These are phyloP conservation scores for Neospermospora avenae DNA, from an alignment of 2,329 filamentous ascomycete species.

Conservation along the genomic window DNA sequence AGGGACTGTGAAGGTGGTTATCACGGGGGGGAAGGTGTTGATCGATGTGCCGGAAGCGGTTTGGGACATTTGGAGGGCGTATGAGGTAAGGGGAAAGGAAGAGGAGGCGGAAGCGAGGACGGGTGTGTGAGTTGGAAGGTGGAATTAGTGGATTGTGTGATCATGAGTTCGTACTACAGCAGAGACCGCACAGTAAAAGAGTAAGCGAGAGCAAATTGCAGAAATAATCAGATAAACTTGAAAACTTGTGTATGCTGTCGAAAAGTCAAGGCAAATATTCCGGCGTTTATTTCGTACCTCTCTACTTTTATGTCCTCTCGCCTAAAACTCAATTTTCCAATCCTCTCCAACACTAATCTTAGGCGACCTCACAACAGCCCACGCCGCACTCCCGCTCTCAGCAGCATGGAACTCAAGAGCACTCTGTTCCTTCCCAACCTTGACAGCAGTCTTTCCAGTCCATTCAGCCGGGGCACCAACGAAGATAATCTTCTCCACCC, in stretches of 20 bases:
- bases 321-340: slow-evolving; percentile 48
- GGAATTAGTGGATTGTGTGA: no score
- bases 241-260: no score
- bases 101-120: not conserved
- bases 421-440: slow-evolving; percentile 52
- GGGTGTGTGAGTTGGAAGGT: no score
- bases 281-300: no score
- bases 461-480: slow-evolving; percentile 74
- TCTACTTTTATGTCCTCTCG: not conserved
- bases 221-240: no score
- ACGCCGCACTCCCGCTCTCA: slow-evolving; percentile 53
- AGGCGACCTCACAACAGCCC: slow-evolving; percentile 62
- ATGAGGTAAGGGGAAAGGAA: slow-evolving; percentile 15
- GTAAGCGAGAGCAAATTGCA: no score
- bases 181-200: no score
- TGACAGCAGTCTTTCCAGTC: slow-evolving; percentile 60
- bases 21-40: slow-evolving; percentile 21
- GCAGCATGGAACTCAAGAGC: slow-evolving; percentile 58
- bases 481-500: slow-evolving; percentile 79
- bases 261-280: no score
- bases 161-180: no score
- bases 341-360: slow-evolving; percentile 57
- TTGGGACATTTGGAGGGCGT: slow-evolving; percentile 28
- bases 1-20: slow-evolving; percentile 25
- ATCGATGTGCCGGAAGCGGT: slow-evolving; percentile 23